phyloP scores from a whole-genome alignment of 257 asterid genomes.

The Solanum gracilifrons region DNA sequence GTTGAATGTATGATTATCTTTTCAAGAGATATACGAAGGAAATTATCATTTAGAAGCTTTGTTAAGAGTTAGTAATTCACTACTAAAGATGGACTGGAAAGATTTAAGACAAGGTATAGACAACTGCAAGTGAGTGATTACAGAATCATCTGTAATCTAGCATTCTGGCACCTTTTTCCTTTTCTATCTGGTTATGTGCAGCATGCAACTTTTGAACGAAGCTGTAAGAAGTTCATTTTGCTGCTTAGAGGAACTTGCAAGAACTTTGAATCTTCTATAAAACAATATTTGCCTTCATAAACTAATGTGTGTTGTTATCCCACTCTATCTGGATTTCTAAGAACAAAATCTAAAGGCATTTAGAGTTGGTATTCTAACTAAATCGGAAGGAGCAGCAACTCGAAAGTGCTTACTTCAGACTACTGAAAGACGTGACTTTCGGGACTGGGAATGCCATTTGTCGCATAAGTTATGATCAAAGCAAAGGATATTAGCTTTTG shows the following conservation, averaged over 20 bases:
- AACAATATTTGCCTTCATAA: background rate
- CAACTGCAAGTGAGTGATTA: background rate
- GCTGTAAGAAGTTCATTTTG: background rate
- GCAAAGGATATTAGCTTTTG: background rate
- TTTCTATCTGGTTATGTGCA: background rate
- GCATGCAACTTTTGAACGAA: background rate
- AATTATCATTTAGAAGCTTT: background rate
- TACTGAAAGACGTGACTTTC: background rate
- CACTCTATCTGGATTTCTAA: background rate
- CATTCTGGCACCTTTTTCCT: background rate
- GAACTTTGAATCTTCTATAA: background rate
- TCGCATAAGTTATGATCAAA: background rate
- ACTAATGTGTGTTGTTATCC: background rate
- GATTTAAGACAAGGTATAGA: background rate
- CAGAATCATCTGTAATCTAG: background rate
- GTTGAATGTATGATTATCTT: background rate
- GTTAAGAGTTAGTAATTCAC: background rate
- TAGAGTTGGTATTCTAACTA: background rate
- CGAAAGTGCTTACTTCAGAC: background rate
- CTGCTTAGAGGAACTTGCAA: background rate
- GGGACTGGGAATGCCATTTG: background rate
- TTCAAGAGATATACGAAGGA: background rate
- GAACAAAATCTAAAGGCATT: background rate
- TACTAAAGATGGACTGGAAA: background rate
- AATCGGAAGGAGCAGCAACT: background rate